Base-by-base conservation (phyloP, 345 rosid genomes). In the Erucastrum elatum region DNA sequence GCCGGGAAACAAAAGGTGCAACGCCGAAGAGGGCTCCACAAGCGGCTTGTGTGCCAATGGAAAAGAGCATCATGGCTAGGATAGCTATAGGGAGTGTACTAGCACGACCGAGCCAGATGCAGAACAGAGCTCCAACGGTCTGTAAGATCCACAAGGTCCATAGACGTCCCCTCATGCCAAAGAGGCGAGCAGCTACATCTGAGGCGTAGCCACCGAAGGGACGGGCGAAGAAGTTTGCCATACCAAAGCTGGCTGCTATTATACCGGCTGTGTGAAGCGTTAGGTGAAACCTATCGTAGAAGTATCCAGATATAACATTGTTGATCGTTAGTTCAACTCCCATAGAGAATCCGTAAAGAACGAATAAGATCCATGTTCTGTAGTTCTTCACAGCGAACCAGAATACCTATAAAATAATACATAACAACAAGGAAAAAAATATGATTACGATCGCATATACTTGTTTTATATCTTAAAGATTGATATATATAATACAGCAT, bases 151-250 rank as follows among this genome's bases (percentile, higher is more conserved):
- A 41, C 0, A 94, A 85, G 2, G 68, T 81, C 96, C 97, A 91
- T 29, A 90, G 68, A 31, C 98, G 82, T 0, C 98, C 97, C 8
- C 96, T 85, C 97, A 94, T 91, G 41, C 96, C 98, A 6, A 89
- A 94, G 41, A 84, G 63, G n/a, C 84, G 49, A 0, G 86, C 96
- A 12, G 94, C 87, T 4, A 26, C 7, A 74, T 91, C 98, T 0
- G 98, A 91, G 7, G 91, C 83, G 4, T 44, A 88, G 16, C 96
- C 94, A 0, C 97, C 98, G 0, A 91, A 89, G 0, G 97, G 97
- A 15, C 97, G 91, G 8, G 98, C 91, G 3, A 87, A 51, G 12
- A 91, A 5, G 73, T 90, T 90, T 10, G 97, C 94, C 96, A 91
- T 91, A 10, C 97, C 98, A 35, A 94, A 91, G 7, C 85, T 68